Base-by-base conservation (phyloP, 169 alveolate species). In the Cryptosporidium bovis region DNA sequence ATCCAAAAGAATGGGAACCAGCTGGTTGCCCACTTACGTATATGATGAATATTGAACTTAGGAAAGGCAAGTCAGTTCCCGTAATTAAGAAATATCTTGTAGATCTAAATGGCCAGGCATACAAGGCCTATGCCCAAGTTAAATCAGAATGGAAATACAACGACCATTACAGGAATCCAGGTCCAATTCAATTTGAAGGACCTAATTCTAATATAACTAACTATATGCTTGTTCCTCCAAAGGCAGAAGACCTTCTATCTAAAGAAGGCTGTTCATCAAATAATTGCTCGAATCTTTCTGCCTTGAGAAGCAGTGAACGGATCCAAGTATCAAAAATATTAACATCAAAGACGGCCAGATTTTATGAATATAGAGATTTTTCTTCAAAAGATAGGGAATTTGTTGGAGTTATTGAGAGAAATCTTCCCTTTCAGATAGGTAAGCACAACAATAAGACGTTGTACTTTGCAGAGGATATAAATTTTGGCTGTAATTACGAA, bases 21-120 rank as follows among this genome's bases (percentile, higher is more conserved):
- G 95, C 95, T 20, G 97, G 97, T 13, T 93, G 93, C 60, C 97
- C 97, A n/a, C 83, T 95, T n/a, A 91, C 95, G 40, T 90, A 94
- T 33, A 92, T 93, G 96, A 95, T 95, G 97, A 92, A 92, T 89
- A 91, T 95, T 44, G 97, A 95, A 84, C 93, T 92, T 85, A 92
- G 97, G 91, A 92, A 94, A 58, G 96, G 96, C 10, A 92, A 93
- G 84, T 83, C 90, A 68, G 92, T 83, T 48, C 96, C 97, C 0
- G 97, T 95, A 60, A 93, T 95, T 82, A 94, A 92, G 56, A 95
- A 93, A 69, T 95, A 95, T 53, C 84, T 95, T 29, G 95, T 92
- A 18, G 96, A 95, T 46, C 82, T 95, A 64, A 93, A 94, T 5
- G 95, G 94, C 0, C 87, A 90, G 27, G 82, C 90, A 4, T 95